Conservation (phyloP, 2,329 filamentous ascomycete species). For the Ceratocystis huliohia region DNA sequence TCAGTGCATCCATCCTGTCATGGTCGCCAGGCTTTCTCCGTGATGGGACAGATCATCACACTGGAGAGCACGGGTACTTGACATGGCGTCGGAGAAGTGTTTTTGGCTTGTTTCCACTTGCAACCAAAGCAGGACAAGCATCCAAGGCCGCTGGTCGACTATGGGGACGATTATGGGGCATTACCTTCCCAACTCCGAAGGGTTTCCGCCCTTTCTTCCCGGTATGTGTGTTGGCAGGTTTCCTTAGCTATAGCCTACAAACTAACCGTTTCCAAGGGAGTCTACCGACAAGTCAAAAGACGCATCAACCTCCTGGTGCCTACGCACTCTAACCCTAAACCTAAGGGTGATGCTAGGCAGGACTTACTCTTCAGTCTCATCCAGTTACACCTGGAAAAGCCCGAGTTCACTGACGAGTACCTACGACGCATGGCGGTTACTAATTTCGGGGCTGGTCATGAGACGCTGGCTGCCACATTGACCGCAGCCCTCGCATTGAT, state of each 20-base stretch:
- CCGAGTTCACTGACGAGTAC: conserved; percentile 37
- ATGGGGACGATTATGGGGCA: conserved; percentile 34
- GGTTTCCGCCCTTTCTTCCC: conserved; percentile 39
- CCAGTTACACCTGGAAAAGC: conserved; percentile 33
- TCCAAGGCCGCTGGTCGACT: conserved; percentile 29
- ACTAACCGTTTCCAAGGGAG: conserved; percentile 15
- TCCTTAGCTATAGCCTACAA: too few relatives aligned
- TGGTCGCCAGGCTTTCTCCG: conserved; percentile 40
- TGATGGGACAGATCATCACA: conserved; percentile 34
- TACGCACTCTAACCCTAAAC: conserved; percentile 24
- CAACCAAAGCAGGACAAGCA: conserved; percentile 28
- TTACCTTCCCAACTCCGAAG: conserved; percentile 34
- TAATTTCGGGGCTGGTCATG: conserved; percentile 44
- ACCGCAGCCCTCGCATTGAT: conserved; percentile 39
- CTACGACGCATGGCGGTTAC: conserved; percentile 41
- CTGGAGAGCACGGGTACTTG: conserved; percentile 37
- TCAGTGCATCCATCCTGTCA: conserved; percentile 37
- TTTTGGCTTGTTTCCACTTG: conserved; percentile 39
- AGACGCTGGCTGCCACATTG: conserved; percentile 41
- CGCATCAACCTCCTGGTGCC: conserved; percentile 12
- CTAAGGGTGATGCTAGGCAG: conserved; percentile 26
- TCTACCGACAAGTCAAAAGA: conserved; percentile 21
- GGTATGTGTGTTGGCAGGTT: conserved; percentile 26
- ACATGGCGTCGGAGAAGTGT: conserved; percentile 42
- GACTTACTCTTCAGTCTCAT: conserved; percentile 39